These are phyloP conservation scores for Glomus cerebriforme DNA, from an alignment of 192 early-diverging fungal genomes.

Conservation along the genomic window DNA sequence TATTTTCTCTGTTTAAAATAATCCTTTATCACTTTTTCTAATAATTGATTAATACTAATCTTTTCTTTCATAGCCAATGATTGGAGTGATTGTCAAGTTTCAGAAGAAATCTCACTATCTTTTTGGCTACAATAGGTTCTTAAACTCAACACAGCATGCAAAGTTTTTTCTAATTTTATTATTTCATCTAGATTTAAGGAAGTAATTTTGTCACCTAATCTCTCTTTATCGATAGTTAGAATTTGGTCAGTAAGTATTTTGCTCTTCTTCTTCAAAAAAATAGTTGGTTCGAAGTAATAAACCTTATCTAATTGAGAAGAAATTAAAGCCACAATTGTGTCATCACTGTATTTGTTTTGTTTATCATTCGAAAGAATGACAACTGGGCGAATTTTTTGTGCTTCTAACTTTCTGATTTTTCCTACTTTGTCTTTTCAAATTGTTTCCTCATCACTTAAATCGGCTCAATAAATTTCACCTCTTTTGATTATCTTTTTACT, in stretches of 20 bases:
- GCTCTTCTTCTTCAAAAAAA: neutral
- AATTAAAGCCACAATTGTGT: slow-evolving; percentile 14
- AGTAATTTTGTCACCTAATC: neutral
- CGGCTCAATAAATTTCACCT: slow-evolving; percentile 10
- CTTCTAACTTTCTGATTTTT: no score
- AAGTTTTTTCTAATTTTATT: neutral
- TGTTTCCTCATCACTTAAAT: neutral
- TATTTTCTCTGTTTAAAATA: neutral
- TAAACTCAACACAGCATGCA: neutral
- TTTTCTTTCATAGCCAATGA: no score
- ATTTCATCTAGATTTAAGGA: neutral
- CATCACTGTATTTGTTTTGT: slow-evolving; percentile 5
- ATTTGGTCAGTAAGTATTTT: slow-evolving; percentile 13
- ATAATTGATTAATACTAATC: no score
- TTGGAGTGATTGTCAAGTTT: no score
- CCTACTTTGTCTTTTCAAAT: neutral
- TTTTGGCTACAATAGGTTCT: no score
- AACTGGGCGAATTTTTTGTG: no score
- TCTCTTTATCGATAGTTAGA: neutral
- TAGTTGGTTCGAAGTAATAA: neutral
- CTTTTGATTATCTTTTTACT: neutral
- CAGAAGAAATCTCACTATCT: no score
- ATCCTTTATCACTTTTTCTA: no score
- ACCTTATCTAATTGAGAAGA: slow-evolving; percentile 1
- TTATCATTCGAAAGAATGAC: neutral